phyloP scores from a whole-genome alignment of 164 flowering plant species.

The Malania oleifera region DNA sequence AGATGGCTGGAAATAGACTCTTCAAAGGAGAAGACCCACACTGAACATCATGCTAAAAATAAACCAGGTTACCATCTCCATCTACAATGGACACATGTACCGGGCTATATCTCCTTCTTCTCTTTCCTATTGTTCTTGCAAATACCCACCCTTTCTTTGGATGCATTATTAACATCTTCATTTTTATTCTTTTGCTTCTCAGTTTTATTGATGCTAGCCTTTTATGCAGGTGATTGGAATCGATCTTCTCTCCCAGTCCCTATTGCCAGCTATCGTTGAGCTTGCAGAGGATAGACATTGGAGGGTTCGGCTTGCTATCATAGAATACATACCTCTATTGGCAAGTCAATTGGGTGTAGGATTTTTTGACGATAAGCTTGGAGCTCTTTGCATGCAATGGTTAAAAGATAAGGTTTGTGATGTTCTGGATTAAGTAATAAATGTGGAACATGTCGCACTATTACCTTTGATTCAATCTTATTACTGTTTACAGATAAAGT shows the following conservation, averaged over 20 bases:
- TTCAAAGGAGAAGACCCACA: no score
- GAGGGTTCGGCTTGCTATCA: slow-evolving; percentile 94
- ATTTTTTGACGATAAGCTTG: slow-evolving; percentile 90
- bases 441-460: neutral
- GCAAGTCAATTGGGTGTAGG: slow-evolving; percentile 97
- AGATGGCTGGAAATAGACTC: no score
- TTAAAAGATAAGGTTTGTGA: slow-evolving; percentile 63
- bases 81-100: no score
- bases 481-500: neutral
- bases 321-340: slow-evolving; percentile 87
- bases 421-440: neutral
- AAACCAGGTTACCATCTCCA: no score
- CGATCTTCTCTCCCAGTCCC: slow-evolving; percentile 84
- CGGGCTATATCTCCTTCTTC: no score
- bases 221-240: slow-evolving; percentile 89
- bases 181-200: neutral
- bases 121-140: no score
- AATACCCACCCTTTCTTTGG: no score
- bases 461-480: neutral
- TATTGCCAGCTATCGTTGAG: slow-evolving; percentile 95
- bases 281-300: slow-evolving; percentile 98
- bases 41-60: no score
- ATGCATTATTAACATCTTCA: no score
- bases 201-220: neutral
- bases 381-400: slow-evolving; percentile 83